Percentiles rank a stretch among this genome's conserved stretches.
These are phyloP conservation scores for Prasinococcaceae sp. DNA, from an alignment of 139 green algal species.

Conservation along the genomic window DNA sequence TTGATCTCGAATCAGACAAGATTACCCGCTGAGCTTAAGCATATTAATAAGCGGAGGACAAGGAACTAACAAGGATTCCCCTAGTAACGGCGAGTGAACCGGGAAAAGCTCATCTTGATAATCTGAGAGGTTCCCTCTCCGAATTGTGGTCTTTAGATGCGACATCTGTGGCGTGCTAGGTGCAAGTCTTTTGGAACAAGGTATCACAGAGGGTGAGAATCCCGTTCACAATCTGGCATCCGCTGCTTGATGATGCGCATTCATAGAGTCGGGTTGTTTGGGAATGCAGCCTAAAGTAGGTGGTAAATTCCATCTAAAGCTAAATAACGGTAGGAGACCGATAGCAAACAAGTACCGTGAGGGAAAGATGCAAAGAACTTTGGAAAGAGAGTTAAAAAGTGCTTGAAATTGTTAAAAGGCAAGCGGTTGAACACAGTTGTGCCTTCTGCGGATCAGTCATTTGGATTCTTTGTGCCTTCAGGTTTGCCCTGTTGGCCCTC, in stretches of 20 bases:
- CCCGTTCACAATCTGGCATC: slow-evolving; percentile 25
- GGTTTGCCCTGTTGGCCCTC: too few relatives aligned
- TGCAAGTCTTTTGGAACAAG: slow-evolving; percentile 47
- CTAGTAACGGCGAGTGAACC: slow-evolving; percentile 71
- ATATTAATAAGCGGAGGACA: slow-evolving; percentile 92
- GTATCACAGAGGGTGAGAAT: slow-evolving; percentile 57
- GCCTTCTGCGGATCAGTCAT: slow-evolving; percentile 43
- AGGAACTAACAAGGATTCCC: slow-evolving; percentile 58
- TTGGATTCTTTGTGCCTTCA: too few relatives aligned
- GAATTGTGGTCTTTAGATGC: slow-evolving; percentile 70
- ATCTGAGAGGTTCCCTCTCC: slow-evolving; percentile 37
- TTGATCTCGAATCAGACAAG: slow-evolving; percentile 77
- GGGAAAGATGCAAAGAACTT: slow-evolving; percentile 94
- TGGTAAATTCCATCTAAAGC: slow-evolving; percentile 87
- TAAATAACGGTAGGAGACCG: slow-evolving; percentile 82
- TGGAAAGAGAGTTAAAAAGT: slow-evolving; percentile 95
- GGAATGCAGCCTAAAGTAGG: slow-evolving; percentile 55
- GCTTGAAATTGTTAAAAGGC: slow-evolving; percentile 85
- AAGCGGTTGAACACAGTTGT: slow-evolving; percentile 57
- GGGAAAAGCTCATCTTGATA: slow-evolving; percentile 58
- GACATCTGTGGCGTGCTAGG: slow-evolving; percentile 30
- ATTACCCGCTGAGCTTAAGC: slow-evolving; percentile 83
- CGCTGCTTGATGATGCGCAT: slow-evolving; percentile 43
- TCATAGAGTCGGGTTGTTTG: slow-evolving; percentile 75
- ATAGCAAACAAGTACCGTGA: slow-evolving; percentile 93